Conservation (phyloP, 2,329 filamentous ascomycete genomes). For the Diaporthe vaccinii region DNA sequence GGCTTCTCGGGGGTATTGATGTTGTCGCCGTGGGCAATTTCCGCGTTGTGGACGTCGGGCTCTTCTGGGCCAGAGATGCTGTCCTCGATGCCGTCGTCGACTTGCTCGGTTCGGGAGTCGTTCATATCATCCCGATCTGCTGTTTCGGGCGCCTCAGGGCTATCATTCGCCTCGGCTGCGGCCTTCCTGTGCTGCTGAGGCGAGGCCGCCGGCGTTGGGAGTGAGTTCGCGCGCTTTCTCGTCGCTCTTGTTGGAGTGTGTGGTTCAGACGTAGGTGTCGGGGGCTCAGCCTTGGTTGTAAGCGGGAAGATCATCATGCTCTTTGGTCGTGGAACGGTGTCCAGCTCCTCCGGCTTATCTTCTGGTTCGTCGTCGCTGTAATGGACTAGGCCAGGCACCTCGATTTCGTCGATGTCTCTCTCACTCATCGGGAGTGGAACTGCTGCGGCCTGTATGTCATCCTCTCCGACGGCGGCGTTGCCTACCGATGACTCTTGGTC, state of each 20-base stretch:
- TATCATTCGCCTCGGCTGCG: slow-evolving; percentile 20
- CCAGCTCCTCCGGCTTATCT: slow-evolving; percentile 53
- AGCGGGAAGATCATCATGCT: slow-evolving; percentile 57
- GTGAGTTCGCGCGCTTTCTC: slow-evolving; percentile 63
- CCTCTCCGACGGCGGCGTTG: slow-evolving; percentile 49
- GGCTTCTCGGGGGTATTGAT: slow-evolving; percentile 63
- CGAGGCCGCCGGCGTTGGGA: slow-evolving; percentile 57
- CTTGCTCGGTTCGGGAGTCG: not conserved
- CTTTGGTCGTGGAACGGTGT: slow-evolving; percentile 57
- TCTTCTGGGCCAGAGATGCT: not conserved
- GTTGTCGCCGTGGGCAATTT: slow-evolving; percentile 55
- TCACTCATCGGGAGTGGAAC: slow-evolving; percentile 78
- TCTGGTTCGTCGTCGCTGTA: slow-evolving; percentile 74
- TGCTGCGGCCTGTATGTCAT: slow-evolving; percentile 63
- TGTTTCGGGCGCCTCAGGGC: slow-evolving; percentile 34
- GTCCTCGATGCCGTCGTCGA: slow-evolving; percentile 15
- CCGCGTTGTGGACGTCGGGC: not conserved
- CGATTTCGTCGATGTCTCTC: slow-evolving; percentile 83
- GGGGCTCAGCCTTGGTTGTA: slow-evolving; percentile 47
- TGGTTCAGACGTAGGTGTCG: slow-evolving; percentile 53
- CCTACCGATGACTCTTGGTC: slow-evolving; percentile 37
- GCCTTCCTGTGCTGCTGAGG: slow-evolving; percentile 39
- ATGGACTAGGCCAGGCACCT: slow-evolving; percentile 77
- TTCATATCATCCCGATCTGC: slow-evolving; percentile 56
- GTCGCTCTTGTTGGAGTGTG: slow-evolving; percentile 51